Conservation (phyloP, 495 filamentous ascomycete species). For the Daldinia decipiens region DNA sequence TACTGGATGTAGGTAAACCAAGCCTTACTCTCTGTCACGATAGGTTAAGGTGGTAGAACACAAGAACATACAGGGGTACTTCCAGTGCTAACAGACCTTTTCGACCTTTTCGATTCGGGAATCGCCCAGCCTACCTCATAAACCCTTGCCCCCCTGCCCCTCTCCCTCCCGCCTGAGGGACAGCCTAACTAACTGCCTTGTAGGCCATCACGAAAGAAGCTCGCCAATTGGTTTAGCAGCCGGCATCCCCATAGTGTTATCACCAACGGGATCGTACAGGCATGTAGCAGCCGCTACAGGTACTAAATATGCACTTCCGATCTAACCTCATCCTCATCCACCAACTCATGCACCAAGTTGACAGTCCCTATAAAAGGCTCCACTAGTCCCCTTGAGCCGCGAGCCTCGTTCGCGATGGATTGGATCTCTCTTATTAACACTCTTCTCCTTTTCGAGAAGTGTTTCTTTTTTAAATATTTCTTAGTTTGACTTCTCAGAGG, state of each 20-base stretch:
- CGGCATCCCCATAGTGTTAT: conserved; percentile 15
- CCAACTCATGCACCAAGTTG: conserved; percentile 12
- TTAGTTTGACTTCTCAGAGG: conserved; percentile 5
- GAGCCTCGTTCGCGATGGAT: conserved; percentile 28
- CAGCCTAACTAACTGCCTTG: conserved; percentile 41
- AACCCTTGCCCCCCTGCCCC: conserved; percentile 15
- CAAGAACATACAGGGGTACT: not conserved
- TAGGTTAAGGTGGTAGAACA: not conserved
- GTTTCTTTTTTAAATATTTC: conserved; percentile 19
- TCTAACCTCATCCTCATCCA: conserved; percentile 1
- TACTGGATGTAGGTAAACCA: too few relatives aligned
- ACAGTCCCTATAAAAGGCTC: conserved; percentile 32
- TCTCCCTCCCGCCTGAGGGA: conserved; percentile 17
- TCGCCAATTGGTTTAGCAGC: conserved; percentile 17
- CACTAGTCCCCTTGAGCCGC: conserved; percentile 36
- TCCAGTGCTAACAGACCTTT: not conserved
- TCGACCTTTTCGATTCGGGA: conserved; percentile 3
- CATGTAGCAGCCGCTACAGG: conserved; percentile 12
- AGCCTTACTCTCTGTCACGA: not conserved
- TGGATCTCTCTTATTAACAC: conserved; percentile 22
- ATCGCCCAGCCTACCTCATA: conserved; percentile 9
- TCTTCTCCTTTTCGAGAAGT: conserved; percentile 16
- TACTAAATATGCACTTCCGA: conserved; percentile 6
- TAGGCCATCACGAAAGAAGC: conserved; percentile 3
- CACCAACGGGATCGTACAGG: conserved; percentile 15